Conservation (phyloP, 73 alveolate species). For the Paramecium sexaurelia region DNA sequence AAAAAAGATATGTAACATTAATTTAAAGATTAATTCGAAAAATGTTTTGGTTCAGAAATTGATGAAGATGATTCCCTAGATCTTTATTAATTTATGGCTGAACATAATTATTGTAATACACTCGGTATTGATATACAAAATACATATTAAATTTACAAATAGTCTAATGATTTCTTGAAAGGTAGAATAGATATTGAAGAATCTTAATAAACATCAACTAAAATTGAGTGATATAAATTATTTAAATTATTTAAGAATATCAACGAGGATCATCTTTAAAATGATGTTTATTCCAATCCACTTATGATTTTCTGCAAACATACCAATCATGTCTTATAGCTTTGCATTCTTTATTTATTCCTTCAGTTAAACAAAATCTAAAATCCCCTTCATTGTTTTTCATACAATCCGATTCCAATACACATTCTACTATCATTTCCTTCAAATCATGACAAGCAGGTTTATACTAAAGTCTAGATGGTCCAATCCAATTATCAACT, state of each 20-base stretch:
- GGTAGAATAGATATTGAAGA: background rate
- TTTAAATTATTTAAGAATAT: background rate
- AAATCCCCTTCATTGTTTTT: conserved; percentile 55
- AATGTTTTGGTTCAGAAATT: conserved; percentile 44
- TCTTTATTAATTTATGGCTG: conserved; percentile 46
- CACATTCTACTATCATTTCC: conserved; percentile 69
- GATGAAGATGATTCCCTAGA: conserved; percentile 57
- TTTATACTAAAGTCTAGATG: conserved; percentile 38
- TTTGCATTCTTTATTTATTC: conserved; percentile 64
- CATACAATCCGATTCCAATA: conserved; percentile 60
- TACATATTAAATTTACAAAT: conserved; percentile 28
- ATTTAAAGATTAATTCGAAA: conserved; percentile 18
- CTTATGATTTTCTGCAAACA: conserved; percentile 63
- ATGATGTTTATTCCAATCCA: conserved; percentile 65
- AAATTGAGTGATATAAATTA: background rate
- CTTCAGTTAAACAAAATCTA: conserved; percentile 56
- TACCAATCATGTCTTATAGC: conserved; percentile 68
- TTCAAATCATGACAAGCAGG: conserved; percentile 63
- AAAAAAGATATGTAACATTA: conserved; percentile 41
- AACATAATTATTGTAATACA: conserved; percentile 50
- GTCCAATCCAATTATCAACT: conserved; percentile 58
- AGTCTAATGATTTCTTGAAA: conserved; percentile 34
- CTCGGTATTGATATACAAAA: conserved; percentile 33
- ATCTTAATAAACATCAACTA: background rate
- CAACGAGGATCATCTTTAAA: conserved; percentile 69